Evolutionary conservation across 1,139 yeast species (phyloP), one percentile per base, ranked within the genome.

Genomic region (Arxiozyma telluris): DNA sequence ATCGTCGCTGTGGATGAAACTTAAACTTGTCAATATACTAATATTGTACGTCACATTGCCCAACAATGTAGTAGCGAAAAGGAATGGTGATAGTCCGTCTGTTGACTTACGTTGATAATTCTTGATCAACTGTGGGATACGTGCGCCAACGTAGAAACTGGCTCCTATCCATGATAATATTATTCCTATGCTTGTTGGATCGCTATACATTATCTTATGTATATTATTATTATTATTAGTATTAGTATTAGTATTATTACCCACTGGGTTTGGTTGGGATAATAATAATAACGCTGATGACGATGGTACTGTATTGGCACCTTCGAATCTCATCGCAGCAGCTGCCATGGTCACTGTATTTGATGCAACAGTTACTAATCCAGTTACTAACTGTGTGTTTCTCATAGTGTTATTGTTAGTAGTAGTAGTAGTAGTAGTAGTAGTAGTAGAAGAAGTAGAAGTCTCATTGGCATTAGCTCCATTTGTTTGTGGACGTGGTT

Each of bases 111-210:
- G 74, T 57, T 73, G 67, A 66, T 82, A 83, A 71, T 91, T 91
- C 63, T 87, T 87, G 67, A 78, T 73, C 49, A 91, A 72, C 66
- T 91, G 98, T 0, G 98, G 98, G 52, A 90, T 73, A 58, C 98
- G 75, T 1, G 96, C 88, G 11, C 81, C 71, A 55, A 90, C 77
- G 66, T 93, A 91, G 52, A 88, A 81, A 9, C 71, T 62, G 0
- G 96, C 88, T 60, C 96, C 89, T 4, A 79, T 66, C 95, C 96
- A 93, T 0, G 97, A 94, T 51, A 87, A 73, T 0, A 79, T 54
- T 9, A 75, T 66, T 0, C 95, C 96, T 34, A 74, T 57, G 17
- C 59, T 56, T 41, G 57, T 56, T 17, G 27, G 44, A 23, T 30
- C 25, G 15, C 25, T n/a, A 25, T 41, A 17, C 23, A 20, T 64